These are phyloP conservation scores for Ramichloridium luteum DNA, from an alignment of 2,329 filamentous ascomycete species.

Conservation along the genomic window DNA sequence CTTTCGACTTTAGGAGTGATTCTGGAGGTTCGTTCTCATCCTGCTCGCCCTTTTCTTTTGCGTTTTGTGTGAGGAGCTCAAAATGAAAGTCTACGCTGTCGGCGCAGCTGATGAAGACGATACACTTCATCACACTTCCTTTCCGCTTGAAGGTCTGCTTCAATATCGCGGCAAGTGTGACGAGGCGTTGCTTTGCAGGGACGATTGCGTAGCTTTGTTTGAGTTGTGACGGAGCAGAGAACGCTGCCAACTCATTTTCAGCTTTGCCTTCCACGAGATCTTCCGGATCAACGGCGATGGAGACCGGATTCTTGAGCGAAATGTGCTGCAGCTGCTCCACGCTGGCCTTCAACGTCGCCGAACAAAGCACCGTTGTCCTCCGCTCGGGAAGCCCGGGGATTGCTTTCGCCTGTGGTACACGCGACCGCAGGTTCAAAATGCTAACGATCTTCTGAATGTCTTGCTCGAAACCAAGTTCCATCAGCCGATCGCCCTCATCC, in stretches of 20 bases:
- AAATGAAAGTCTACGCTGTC: constrained; percentile 97
- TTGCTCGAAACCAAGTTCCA: constrained; percentile 95
- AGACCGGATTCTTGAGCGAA: constrained; percentile 81
- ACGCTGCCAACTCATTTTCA: constrained; percentile 36
- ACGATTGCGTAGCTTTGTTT: constrained; percentile 85
- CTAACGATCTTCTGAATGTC: constrained; percentile 80
- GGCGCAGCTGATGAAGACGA: constrained; percentile 92
- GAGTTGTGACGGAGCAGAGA: constrained; percentile 78
- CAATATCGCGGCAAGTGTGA: constrained; percentile 72
- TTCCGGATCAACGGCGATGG: constrained; percentile 58
- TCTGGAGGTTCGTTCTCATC: constrained; percentile 13
- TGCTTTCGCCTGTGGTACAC: constrained; percentile 47
- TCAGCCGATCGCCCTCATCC: constrained; percentile 93
- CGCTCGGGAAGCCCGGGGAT: constrained; percentile 58
- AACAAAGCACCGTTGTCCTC: constrained; percentile 81
- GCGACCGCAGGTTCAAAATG: constrained; percentile 56
- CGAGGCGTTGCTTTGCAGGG: constrained; percentile 78
- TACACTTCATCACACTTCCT: constrained; percentile 90
- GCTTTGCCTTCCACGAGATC: constrained; percentile 34
- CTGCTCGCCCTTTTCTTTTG: constrained; percentile 22
- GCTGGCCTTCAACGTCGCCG: constrained; percentile 95
- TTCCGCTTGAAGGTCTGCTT: constrained; percentile 79
- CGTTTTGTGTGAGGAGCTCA: constrained; percentile 54
- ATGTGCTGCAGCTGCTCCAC: constrained; percentile 90
- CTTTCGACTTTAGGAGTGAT: constrained; percentile 12